Percentiles rank a stretch among this genome's conserved stretches.
Evolutionary conservation across 2,329 filamentous ascomycete species (phyloP).

Genomic region (Penicillium paneum): DNA sequence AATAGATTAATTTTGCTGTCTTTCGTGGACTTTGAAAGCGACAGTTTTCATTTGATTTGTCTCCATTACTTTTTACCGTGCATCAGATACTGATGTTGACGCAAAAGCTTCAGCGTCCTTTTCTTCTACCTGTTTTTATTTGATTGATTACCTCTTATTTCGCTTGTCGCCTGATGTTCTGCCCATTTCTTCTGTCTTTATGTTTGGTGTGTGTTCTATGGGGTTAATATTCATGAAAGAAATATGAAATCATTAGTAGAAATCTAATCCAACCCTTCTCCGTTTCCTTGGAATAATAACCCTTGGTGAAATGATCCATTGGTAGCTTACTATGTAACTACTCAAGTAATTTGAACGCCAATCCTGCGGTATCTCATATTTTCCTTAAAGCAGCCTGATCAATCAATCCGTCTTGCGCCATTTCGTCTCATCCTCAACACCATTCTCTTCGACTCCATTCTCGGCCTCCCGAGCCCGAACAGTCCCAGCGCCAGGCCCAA

Average conservation of each 20-base stretch:
- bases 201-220: conserved; percentile 7
- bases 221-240: conserved; percentile 13
- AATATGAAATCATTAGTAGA: conserved; percentile 22
- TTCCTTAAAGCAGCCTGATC: neutral
- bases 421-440: conserved; percentile 48
- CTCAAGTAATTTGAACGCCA: conserved; percentile 1
- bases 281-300: neutral
- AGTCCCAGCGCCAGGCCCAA: conserved; percentile 62
- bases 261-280: conserved; percentile 9
- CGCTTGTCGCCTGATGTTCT: conserved; percentile 5
- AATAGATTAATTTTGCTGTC: conserved; percentile 21
- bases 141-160: neutral
- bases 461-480: conserved; percentile 61
- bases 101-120: neutral
- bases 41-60: neutral
- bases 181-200: neutral
- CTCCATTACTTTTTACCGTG: neutral
- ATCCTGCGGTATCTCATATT: neutral
- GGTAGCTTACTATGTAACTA: neutral
- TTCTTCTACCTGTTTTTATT: neutral
- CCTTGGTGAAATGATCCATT: neutral
- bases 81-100: neutral
- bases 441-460: conserved; percentile 42
- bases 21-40: conserved; percentile 1
- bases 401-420: conserved; percentile 50